Percentiles rank a stretch among this genome's conserved stretches.
Evolutionary conservation across 179 eudicot genomes (phyloP).

Genomic region (Sideroxylon spinosum): DNA sequence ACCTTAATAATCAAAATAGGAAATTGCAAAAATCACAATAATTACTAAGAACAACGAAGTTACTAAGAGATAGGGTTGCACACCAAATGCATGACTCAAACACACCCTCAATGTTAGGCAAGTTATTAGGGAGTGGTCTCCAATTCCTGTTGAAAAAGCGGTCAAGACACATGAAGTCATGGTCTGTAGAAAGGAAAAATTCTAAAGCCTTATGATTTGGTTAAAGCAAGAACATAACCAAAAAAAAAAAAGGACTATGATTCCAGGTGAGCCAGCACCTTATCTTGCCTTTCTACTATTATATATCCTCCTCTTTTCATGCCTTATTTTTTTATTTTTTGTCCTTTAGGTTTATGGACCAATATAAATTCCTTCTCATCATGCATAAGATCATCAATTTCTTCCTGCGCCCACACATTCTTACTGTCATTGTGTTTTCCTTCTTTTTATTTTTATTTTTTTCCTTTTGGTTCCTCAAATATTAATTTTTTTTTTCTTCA

Average conservation of each 20-base stretch:
- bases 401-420: background rate
- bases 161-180: no score
- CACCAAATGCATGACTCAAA: no score
- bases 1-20: no score
- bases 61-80: no score
- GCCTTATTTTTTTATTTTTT: background rate
- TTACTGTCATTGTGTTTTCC: background rate
- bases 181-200: no score
- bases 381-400: conserved; percentile 1
- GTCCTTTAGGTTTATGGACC: background rate
- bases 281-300: conserved; percentile 10
- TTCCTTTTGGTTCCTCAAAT: background rate
- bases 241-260: background rate
- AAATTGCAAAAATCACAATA: no score
- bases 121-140: no score
- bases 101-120: no score
- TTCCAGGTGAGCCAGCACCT: conserved; percentile 19
- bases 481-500: background rate
- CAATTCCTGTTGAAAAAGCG: no score
- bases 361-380: conserved; percentile 7
- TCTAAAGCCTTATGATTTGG: no score
- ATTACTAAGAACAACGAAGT: no score
- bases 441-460: background rate
- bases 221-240: no score
- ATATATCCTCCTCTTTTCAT: background rate